phyloP scores from a whole-genome alignment of 495 filamentous ascomycete genomes.

The Penicillium psychrofluorescens region DNA sequence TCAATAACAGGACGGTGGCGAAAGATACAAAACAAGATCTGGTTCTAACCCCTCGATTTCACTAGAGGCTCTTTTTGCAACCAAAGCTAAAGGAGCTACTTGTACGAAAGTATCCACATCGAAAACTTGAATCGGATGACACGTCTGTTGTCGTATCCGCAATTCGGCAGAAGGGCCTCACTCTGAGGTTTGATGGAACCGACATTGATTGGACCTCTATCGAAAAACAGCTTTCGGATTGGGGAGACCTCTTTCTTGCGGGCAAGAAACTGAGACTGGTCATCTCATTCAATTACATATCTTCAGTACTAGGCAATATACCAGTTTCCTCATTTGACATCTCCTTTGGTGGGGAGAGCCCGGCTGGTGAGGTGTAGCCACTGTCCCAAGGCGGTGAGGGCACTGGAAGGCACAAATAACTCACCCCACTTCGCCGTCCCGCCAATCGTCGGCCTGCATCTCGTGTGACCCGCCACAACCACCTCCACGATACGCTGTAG shows the following conservation, averaged over 20 bases:
- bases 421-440: no score
- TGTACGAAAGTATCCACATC: slow-evolving; percentile 7
- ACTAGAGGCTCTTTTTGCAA: slow-evolving; percentile 7
- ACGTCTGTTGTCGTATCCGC: slow-evolving; percentile 10
- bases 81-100: slow-evolving; percentile 6
- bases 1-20: slow-evolving; percentile 24
- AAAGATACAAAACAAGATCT: slow-evolving; percentile 30
- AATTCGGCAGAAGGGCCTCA: slow-evolving; percentile 3
- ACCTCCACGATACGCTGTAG: no score
- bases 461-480: no score
- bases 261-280: slow-evolving; percentile 10
- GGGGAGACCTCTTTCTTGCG: slow-evolving; percentile 8
- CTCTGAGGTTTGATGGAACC: slow-evolving; percentile 6
- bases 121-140: slow-evolving; percentile 9
- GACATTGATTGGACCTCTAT: slow-evolving; percentile 9
- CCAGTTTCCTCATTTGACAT: no score
- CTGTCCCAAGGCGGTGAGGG: no score
- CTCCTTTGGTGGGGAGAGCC: no score
- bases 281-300: slow-evolving; percentile 8
- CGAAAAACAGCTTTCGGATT: slow-evolving; percentile 9
- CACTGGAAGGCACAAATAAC: no score
- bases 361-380: no score
- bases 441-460: no score
- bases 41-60: slow-evolving; percentile 16
- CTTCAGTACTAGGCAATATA: no score